Evolutionary conservation across 1,284 basidiomycete species (phyloP).

Genomic region (Cutaneotrichosporon curvatum): DNA sequence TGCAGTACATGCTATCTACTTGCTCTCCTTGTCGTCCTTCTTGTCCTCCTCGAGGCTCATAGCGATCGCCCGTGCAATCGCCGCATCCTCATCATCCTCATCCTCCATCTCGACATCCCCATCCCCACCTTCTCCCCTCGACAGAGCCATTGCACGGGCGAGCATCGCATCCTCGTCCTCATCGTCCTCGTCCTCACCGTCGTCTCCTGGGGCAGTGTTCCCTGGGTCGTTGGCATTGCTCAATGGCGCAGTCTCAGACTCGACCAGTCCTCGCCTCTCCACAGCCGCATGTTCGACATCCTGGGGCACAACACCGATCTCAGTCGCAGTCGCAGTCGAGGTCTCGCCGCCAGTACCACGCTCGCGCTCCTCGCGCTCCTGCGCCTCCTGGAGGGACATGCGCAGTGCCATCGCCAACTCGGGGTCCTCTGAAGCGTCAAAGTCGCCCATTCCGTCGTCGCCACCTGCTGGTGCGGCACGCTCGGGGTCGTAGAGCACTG

Average conservation of each 20-base stretch:
- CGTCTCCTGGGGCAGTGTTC: conserved; percentile 21
- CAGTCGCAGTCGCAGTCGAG: conserved; percentile 17
- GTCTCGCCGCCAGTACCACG: conserved; percentile 3
- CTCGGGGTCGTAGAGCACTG: conserved; percentile 74
- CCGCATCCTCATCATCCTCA: conserved; percentile 53
- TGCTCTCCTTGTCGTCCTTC: conserved; percentile 23
- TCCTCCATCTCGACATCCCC: conserved; percentile 40
- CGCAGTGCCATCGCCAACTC: conserved; percentile 96
- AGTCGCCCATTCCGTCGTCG: conserved; percentile 44
- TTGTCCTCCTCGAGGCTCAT: conserved; percentile 52
- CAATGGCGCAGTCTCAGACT: conserved; percentile 21
- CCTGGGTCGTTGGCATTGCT: conserved; percentile 22
- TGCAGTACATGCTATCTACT: no score
- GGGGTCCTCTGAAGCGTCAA: conserved; percentile 91
- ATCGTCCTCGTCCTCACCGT: conserved; percentile 10
- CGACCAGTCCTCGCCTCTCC: conserved; percentile 8
- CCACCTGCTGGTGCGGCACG: conserved; percentile 53
- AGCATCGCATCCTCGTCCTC: conserved; percentile 38
- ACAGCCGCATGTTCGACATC: conserved; percentile 3
- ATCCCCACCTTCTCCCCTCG: conserved; percentile 28
- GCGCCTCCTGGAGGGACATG: conserved; percentile 96
- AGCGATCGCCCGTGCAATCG: conserved; percentile 58
- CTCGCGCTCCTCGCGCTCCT: conserved; percentile 50
- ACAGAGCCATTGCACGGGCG: conserved; percentile 38
- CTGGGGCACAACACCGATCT: conserved; percentile 5